Evolutionary conservation across 805 yeast species (phyloP).

Genomic region (Brettanomyces naardenensis): DNA sequence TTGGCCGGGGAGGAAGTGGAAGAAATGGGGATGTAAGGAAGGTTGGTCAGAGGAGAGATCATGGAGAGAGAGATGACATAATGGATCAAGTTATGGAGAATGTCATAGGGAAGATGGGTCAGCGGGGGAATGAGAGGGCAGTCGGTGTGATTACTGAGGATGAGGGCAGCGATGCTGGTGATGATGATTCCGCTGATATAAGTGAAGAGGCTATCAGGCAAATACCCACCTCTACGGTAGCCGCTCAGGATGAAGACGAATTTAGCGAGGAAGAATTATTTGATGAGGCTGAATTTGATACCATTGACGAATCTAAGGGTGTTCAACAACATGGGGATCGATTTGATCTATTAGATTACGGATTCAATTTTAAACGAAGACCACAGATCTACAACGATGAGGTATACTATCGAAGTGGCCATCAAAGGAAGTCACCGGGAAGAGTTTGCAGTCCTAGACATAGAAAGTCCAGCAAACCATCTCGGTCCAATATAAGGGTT

Average conservation of each 20-base stretch:
- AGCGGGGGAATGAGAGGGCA: too few relatives aligned
- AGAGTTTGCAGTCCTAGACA: slow-evolving; percentile 36
- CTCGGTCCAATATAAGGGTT: slow-evolving; percentile 27
- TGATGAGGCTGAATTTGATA: neutral
- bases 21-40: slow-evolving; percentile 1
- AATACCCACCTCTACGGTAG: too few relatives aligned
- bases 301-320: neutral
- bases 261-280: neutral
- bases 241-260: too few relatives aligned
- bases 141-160: too few relatives aligned
- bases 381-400: slow-evolving; percentile 1
- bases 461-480: slow-evolving; percentile 15
- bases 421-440: slow-evolving; percentile 26
- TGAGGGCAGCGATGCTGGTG: too few relatives aligned
- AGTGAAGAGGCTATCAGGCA: too few relatives aligned
- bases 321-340: too few relatives aligned
- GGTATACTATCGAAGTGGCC: neutral
- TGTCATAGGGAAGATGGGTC: too few relatives aligned
- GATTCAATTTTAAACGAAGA: neutral
- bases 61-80: too few relatives aligned
- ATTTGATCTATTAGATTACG: neutral
- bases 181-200: neutral
- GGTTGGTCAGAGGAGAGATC: too few relatives aligned
- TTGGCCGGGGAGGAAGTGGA: neutral
- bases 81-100: too few relatives aligned